Percentiles rank a stretch among this genome's conserved stretches.
phyloP scores from a whole-genome alignment of 106 monocot genomes.

The Dioscorea alata region DNA sequence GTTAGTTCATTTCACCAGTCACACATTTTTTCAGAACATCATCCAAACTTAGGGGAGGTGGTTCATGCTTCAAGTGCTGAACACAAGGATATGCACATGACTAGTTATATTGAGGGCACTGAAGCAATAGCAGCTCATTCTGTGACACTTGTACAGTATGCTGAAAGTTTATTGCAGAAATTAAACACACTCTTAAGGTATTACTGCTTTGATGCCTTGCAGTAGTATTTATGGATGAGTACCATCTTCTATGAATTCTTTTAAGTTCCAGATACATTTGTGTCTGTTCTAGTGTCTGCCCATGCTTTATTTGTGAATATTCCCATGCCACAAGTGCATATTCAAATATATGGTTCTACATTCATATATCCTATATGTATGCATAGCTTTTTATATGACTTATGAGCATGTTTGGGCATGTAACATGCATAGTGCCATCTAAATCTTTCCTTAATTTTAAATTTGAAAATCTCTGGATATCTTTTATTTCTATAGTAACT shows the following conservation, averaged over 20 bases:
- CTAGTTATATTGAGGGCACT: conserved; percentile 6
- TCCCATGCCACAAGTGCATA: no score
- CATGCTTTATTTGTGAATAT: no score
- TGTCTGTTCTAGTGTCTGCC: no score
- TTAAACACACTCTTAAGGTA: conserved; percentile 22
- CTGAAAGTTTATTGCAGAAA: conserved; percentile 65
- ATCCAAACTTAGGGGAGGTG: background rate
- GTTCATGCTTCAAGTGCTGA: conserved; percentile 13
- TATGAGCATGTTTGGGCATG: background rate
- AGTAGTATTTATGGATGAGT: no score
- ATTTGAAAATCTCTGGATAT: background rate
- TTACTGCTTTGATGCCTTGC: background rate
- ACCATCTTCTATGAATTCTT: no score
- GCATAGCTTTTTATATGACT: background rate
- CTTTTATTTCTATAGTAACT: background rate
- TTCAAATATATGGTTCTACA: no score
- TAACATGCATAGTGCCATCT: background rate
- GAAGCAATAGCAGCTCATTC: conserved; percentile 42
- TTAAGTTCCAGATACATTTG: no score
- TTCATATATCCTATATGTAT: no score
- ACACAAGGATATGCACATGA: conserved; percentile 11
- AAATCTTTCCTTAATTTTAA: background rate
- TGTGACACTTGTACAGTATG: conserved; percentile 45
- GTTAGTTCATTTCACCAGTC: conserved; percentile 12
- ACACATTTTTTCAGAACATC: conserved; percentile 9